A percentile compares a stretch with the other conserved stretches of the same genome.
phyloP scores from a whole-genome alignment of 1,284 basidiomycete species.

The Ustilago hordei region DNA sequence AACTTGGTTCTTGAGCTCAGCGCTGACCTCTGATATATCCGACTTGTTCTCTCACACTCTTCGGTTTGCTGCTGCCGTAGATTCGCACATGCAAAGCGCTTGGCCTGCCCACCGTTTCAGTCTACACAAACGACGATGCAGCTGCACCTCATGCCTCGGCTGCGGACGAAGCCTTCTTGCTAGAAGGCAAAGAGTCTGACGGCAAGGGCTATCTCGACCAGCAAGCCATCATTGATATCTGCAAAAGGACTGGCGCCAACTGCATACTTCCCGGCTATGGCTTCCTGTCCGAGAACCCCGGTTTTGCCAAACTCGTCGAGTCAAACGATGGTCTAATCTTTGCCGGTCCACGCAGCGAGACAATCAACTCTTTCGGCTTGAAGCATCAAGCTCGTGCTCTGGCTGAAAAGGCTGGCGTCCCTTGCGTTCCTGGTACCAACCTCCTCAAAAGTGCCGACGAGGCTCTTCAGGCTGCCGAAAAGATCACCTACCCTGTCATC shows the following conservation, averaged over 20 bases:
- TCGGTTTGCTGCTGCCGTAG: background rate
- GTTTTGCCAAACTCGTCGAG: slow-evolving; percentile 69
- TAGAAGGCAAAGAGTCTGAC: slow-evolving; percentile 71
- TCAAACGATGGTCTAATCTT: slow-evolving; percentile 74
- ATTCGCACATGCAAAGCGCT: slow-evolving; percentile 74
- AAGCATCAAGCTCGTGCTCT: slow-evolving; percentile 76
- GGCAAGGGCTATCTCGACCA: slow-evolving; percentile 53
- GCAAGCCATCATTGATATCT: slow-evolving; percentile 31
- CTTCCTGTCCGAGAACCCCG: slow-evolving; percentile 75
- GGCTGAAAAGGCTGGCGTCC: slow-evolving; percentile 73
- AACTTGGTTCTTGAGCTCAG: background rate
- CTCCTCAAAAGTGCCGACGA: slow-evolving; percentile 70
- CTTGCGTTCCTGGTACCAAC: slow-evolving; percentile 75
- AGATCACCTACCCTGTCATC: slow-evolving; percentile 76
- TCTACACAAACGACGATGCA: slow-evolving; percentile 75
- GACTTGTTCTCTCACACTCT: background rate
- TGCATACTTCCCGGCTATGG: slow-evolving; percentile 77
- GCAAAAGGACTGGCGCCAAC: slow-evolving; percentile 18
- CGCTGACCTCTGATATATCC: background rate
- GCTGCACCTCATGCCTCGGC: slow-evolving; percentile 72
- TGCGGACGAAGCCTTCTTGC: slow-evolving; percentile 26
- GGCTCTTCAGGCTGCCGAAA: slow-evolving; percentile 72
- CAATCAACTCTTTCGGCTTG: slow-evolving; percentile 75
- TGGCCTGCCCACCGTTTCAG: slow-evolving; percentile 73
- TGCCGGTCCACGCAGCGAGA: slow-evolving; percentile 75